Base-by-base conservation (phyloP, 495 filamentous ascomycete genomes). In the Friedmanniomyces endolithicus region DNA sequence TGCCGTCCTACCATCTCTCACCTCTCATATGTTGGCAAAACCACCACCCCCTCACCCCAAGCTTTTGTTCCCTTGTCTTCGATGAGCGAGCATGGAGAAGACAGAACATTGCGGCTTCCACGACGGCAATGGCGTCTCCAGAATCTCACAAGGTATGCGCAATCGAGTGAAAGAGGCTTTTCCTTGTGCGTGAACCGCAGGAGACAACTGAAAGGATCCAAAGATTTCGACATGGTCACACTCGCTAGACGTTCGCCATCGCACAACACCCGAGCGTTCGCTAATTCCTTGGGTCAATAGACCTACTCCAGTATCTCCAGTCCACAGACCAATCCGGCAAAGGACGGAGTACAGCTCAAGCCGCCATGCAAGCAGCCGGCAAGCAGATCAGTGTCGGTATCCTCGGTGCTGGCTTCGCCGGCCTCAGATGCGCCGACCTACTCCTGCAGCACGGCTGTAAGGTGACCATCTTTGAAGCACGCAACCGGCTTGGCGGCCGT, bases 381-480 rank as follows among this genome's bases (percentile, higher is more conserved):
- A 50, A 17, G 9, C 47, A 20, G n/a, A 7, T 34, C 2, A 4
- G 11, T 31, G 45, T 96, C 24, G 85, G 84, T 14, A 71, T 98
- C 17, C 75, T 98, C 47, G 92, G 92, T 16, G 90, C 87, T 35
- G 92, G 92, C 24, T 64, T 95, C 20, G 78, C 92, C n/a, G 92
- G 90, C 17, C 70, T 98, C 25, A 75, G 88, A 58, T 92, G 88
- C 63, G 87, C 90, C 11, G 86, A 94, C 63, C 72, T 94, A 23
- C 75, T 96, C 2, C 67, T 87, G 19, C 78, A 85, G 50, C 78
- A 85, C 67, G 89, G 88, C 14, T 84, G 85, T 46, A 72, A 78
- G 44, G 88, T 96, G 46, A 90, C 88, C 1, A 80, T 96, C 35
- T 72, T 95, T 33, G 92, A 98, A 65, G 92, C 80, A 9, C 76